Conservation (phyloP, 257 asterid genomes). For the Penstemon davidsonii region DNA sequence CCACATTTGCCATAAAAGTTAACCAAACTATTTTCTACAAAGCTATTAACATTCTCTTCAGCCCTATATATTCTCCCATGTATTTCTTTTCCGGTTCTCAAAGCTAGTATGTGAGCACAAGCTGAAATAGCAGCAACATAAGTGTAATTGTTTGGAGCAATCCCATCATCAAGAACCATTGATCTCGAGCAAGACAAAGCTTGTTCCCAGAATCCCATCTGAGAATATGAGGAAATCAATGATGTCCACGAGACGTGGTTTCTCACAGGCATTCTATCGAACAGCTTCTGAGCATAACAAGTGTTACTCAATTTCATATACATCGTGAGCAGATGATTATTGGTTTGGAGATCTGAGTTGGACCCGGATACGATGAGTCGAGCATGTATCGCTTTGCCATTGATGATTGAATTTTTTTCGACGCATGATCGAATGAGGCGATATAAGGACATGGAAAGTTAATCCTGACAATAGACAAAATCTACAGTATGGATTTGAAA, state of each 20-base stretch:
- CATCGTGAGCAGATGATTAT: slow-evolving; percentile 37
- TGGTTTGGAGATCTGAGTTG: slow-evolving; percentile 27
- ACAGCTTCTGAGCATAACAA: slow-evolving; percentile 36
- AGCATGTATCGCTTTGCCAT: slow-evolving; percentile 44
- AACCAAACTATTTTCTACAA: slow-evolving; percentile 58
- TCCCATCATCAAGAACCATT: slow-evolving; percentile 55
- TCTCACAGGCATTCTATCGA: slow-evolving; percentile 44
- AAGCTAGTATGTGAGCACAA: slow-evolving; percentile 47
- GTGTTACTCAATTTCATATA: slow-evolving; percentile 26
- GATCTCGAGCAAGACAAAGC: slow-evolving; percentile 45
- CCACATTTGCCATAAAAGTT: slow-evolving; percentile 83
- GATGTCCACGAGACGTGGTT: slow-evolving; percentile 46
- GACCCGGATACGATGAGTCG: slow-evolving; percentile 30
- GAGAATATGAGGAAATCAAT: slow-evolving; percentile 41
- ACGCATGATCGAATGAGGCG: slow-evolving; percentile 56
- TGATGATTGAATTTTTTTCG: slow-evolving; percentile 40
- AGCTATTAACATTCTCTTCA: slow-evolving; percentile 33
- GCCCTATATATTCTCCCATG: slow-evolving; percentile 56
- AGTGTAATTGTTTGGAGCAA: slow-evolving; percentile 59
- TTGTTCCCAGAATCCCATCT: slow-evolving; percentile 32
- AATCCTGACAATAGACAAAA: neutral
- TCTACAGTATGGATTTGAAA: neutral
- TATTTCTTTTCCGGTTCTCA: slow-evolving; percentile 61
- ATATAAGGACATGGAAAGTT: slow-evolving; percentile 41
- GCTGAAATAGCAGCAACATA: slow-evolving; percentile 66